Base-by-base conservation (phyloP, 352 stramenopile genomes). In the Hyaloperonospora brassicae region DNA sequence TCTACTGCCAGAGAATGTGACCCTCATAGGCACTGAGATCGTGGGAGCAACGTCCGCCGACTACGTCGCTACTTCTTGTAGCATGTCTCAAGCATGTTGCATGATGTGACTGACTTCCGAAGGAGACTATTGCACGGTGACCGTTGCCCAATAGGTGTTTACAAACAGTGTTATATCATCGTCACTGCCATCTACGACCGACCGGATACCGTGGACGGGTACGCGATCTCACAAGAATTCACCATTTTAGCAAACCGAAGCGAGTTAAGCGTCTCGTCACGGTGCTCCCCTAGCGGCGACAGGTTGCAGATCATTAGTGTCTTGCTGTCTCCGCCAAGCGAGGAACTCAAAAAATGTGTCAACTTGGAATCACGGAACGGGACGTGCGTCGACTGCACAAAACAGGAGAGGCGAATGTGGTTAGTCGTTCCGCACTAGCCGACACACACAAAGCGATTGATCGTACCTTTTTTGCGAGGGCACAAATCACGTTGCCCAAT, bases 251-350 rank as follows among this genome's bases (percentile, higher is more conserved):
- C 86, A 38, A 95, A 95, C 2, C 86, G 76, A 21, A 95, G 63
- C 1, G 84, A 93, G 62, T 93, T 93, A 7, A 94, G 69, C 35
- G 79, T 90, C 55, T 95, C 86, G 47, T 93, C 77, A 10, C 83
- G 78, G 40, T 94, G 77, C 47, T 81, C 64, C 0, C 55, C 53
- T 13, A 93, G 59, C 8, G 86, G 86, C 31, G 84, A 95, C 31
- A 96, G 59, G 46, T 92, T 95, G 61, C 83, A 94, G 48, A 96
- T 96, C 86, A 96, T 95, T 35, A 95, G 72, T 21, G 85, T 92
- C 61, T 93, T 93, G 67, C 84, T 92, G 46, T 95, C 85, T 43
- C 80, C 81, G 23, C 84, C 84, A 2, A 95, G 77, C 2, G 79
- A 90, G 2, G 84, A 80, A 52, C 87, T 88, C 25, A 96, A 46